Conservation (phyloP, 495 filamentous ascomycete genomes). For the Bombardia bombarda region DNA sequence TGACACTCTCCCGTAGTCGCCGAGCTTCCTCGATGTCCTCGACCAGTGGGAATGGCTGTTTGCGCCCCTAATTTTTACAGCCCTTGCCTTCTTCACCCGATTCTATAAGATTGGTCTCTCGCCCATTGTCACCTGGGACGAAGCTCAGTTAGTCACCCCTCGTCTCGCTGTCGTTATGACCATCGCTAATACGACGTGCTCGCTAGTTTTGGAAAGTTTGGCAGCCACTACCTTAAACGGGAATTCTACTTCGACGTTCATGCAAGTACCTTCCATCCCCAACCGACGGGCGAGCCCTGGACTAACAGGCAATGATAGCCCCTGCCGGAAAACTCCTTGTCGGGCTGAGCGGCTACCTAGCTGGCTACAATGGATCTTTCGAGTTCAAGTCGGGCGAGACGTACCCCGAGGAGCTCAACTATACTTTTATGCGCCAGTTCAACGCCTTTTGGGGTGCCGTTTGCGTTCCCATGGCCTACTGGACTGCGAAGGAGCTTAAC, state of each 20-base stretch:
- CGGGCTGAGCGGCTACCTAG: constrained; percentile 87
- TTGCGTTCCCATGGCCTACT: constrained; percentile 92
- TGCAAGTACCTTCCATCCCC: constrained; percentile 19
- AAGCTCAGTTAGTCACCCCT: constrained; percentile 72
- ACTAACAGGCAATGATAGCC: constrained; percentile 49
- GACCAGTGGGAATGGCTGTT: constrained; percentile 80
- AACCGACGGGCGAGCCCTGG: constrained; percentile 5
- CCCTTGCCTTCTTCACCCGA: constrained; percentile 85
- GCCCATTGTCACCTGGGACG: constrained; percentile 96
- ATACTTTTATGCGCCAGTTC: constrained; percentile 97
- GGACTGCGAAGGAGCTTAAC: constrained; percentile 82
- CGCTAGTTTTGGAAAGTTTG: constrained; percentile 92
- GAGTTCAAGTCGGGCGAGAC: constrained; percentile 98
- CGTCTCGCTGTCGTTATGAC: constrained; percentile 1
- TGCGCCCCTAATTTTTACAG: constrained; percentile 81
- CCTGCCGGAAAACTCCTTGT: constrained; percentile 98
- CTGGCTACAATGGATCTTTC: constrained; percentile 98
- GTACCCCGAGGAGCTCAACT: constrained; percentile 89
- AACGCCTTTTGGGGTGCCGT: constrained; percentile 90
- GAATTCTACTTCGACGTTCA: constrained; percentile 98
- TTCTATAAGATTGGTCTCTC: constrained; percentile 94
- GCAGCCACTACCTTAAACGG: constrained; percentile 95
- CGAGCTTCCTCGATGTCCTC: constrained; percentile 54
- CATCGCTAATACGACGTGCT: constrained; percentile 18
- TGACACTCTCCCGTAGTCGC: constrained; percentile 23